A percentile compares a stretch with the other conserved stretches of the same genome.
Conservation (phyloP, 2,329 filamentous ascomycete species). For the Uncinocarpus reesii region DNA sequence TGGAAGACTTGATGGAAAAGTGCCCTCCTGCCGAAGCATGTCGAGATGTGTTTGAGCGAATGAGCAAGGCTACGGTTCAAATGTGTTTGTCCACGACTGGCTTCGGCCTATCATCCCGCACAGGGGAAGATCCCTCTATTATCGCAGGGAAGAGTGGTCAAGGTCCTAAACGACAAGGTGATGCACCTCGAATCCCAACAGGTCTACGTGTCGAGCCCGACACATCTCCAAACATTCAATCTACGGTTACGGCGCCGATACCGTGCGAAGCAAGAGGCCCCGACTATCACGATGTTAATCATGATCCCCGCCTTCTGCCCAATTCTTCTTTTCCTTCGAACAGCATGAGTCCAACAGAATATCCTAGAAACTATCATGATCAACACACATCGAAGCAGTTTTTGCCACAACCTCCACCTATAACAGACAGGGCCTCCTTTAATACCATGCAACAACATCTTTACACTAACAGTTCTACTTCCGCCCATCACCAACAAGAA, state of each 20-base stretch:
- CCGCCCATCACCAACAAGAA: not conserved
- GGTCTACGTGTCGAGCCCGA: not conserved
- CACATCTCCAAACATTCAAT: not conserved
- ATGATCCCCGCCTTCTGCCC: not conserved
- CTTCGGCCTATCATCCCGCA: conserved; percentile 47
- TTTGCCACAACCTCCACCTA: not conserved
- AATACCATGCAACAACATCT: not conserved
- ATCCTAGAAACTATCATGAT: not conserved
- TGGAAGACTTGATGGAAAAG: conserved; percentile 84
- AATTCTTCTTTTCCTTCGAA: not conserved
- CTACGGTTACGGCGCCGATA: not conserved
- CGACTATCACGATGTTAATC: not conserved
- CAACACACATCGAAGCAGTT: not conserved
- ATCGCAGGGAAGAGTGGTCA: not conserved
- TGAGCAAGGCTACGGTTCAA: conserved; percentile 87
- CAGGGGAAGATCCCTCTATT: not conserved
- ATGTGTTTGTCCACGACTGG: conserved; percentile 85
- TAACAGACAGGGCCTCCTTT: not conserved
- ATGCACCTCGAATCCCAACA: not conserved
- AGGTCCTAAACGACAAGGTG: not conserved
- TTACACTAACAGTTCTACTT: not conserved
- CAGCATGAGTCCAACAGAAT: not conserved
- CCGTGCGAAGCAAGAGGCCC: not conserved
- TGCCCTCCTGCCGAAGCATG: conserved; percentile 92
- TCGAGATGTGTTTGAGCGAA: conserved; percentile 85